Conservation (phyloP, 371 early-diverging fungal species). For the Mortierella sp. region DNA sequence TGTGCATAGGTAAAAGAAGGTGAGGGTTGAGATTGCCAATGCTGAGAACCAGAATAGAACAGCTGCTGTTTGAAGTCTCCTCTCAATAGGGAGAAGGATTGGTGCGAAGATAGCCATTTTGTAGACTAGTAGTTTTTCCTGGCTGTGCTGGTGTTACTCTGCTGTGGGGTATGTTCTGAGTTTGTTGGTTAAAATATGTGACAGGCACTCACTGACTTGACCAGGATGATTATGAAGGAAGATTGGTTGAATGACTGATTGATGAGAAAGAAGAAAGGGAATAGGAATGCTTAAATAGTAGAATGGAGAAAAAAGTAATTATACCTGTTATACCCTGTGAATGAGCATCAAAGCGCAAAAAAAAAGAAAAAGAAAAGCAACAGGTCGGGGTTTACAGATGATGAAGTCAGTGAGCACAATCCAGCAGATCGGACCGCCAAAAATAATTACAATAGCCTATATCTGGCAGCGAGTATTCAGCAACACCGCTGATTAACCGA, state of each 20-base stretch:
- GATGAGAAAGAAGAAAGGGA: too few species aligned
- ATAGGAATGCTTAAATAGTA: too few species aligned
- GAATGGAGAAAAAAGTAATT: too few species aligned
- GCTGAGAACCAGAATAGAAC: slow-evolving; percentile 72
- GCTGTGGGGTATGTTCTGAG: not conserved
- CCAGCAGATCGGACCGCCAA: not conserved
- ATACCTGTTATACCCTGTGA: too few species aligned
- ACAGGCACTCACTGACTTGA: not conserved
- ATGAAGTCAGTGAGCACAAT: slow-evolving; percentile 1
- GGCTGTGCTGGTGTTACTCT: not conserved
- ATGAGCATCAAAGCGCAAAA: too few species aligned
- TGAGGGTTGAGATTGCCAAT: slow-evolving; percentile 64
- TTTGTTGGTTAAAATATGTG: not conserved
- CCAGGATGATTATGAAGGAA: not conserved
- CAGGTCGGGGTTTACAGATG: not conserved
- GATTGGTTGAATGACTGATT: too few species aligned
- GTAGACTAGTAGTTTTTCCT: not conserved
- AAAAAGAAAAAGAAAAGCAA: not conserved
- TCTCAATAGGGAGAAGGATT: slow-evolving; percentile 74
- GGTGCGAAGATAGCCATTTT: slow-evolving; percentile 72
- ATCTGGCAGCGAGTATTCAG: not conserved
- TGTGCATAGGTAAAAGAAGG: slow-evolving; percentile 61
- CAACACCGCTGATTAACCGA: slow-evolving; percentile 4
- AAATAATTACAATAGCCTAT: not conserved
- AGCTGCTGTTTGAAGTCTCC: slow-evolving; percentile 81